Percentiles rank a stretch among this genome's conserved stretches.
phyloP scores from a whole-genome alignment of 768 basidiomycete species.

The Wakefieldia striispora region DNA sequence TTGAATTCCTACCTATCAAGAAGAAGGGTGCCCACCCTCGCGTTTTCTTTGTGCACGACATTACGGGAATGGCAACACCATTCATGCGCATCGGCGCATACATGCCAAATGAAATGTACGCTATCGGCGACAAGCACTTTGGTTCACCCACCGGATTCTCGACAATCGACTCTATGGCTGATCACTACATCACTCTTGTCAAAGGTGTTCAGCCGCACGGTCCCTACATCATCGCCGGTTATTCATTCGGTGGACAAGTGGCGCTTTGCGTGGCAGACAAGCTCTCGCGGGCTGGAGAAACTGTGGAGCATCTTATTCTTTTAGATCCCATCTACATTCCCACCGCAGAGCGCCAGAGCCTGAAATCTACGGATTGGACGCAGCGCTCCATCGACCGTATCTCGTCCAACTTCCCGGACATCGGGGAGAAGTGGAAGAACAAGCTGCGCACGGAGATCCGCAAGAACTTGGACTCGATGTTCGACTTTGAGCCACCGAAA shows the following conservation, averaged over 20 bases:
- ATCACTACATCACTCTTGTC: conserved; percentile 32
- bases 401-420: conserved; percentile 31
- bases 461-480: conserved; percentile 34
- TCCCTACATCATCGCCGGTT: conserved; percentile 26
- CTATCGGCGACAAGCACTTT: conserved; percentile 33
- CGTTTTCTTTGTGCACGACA: conserved; percentile 30
- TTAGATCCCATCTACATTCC: conserved; percentile 32
- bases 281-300: conserved; percentile 22
- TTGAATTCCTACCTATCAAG: conserved; percentile 31
- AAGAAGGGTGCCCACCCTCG: conserved; percentile 29
- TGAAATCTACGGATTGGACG: conserved; percentile 31
- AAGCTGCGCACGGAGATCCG: conserved; percentile 30
- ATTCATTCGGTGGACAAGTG: conserved; percentile 31
- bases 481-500: conserved; percentile 29
- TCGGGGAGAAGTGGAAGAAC: conserved; percentile 31
- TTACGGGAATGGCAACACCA: conserved; percentile 32
- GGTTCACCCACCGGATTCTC: conserved; percentile 29
- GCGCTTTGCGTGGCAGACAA: conserved; percentile 28
- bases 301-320: conserved; percentile 25
- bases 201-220: conserved; percentile 25
- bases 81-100: conserved; percentile 33
- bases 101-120: conserved; percentile 33
- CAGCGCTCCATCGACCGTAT: conserved; percentile 32
- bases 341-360: conserved; percentile 23
- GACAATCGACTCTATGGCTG: conserved; percentile 30